phyloP scores from a whole-genome alignment of 495 filamentous ascomycete genomes.

The Bacidia rubella region DNA sequence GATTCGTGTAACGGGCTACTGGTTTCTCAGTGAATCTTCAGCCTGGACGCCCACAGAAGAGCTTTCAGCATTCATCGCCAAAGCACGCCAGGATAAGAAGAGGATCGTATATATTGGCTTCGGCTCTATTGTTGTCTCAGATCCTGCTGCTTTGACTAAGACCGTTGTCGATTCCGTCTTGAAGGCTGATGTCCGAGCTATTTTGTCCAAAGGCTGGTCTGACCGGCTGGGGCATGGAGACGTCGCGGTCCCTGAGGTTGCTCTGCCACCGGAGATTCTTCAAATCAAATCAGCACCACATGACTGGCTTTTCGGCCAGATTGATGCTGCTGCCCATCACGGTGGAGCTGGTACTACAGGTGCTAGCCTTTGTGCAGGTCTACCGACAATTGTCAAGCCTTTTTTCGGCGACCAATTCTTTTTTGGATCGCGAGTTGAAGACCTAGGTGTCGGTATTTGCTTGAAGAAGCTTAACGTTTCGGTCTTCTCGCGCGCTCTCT shows the following conservation, averaged over 20 bases:
- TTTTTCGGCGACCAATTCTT: constrained; percentile 99
- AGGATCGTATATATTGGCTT: constrained; percentile 96
- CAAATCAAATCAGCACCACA: constrained; percentile 87
- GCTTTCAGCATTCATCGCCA: constrained; percentile 63
- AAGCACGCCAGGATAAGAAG: constrained; percentile 67
- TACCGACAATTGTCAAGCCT: constrained; percentile 89
- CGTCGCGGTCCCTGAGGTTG: constrained; percentile 47
- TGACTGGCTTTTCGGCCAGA: constrained; percentile 90
- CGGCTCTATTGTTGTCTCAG: constrained; percentile 88
- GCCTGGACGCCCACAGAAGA: constrained; percentile 64
- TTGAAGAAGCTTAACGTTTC: constrained; percentile 78
- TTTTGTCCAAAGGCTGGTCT: constrained; percentile 98
- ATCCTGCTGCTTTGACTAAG: constrained; percentile 73
- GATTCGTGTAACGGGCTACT: constrained; percentile 94
- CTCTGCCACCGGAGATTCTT: constrained; percentile 66
- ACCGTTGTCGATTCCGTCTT: constrained; percentile 81
- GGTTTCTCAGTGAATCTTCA: constrained; percentile 81
- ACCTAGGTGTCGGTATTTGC: constrained; percentile 81
- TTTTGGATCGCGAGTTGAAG: constrained; percentile 78
- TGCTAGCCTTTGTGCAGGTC: constrained; percentile 78
- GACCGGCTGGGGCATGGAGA: constrained; percentile 59
- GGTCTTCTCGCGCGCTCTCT: constrained; percentile 72
- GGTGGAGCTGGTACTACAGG: constrained; percentile 93
- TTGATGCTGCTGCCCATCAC: constrained; percentile 90
- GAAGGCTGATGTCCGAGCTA: constrained; percentile 89